These are phyloP conservation scores for Starmerella riodocensis DNA, from an alignment of 805 yeast species.

Conservation along the genomic window DNA sequence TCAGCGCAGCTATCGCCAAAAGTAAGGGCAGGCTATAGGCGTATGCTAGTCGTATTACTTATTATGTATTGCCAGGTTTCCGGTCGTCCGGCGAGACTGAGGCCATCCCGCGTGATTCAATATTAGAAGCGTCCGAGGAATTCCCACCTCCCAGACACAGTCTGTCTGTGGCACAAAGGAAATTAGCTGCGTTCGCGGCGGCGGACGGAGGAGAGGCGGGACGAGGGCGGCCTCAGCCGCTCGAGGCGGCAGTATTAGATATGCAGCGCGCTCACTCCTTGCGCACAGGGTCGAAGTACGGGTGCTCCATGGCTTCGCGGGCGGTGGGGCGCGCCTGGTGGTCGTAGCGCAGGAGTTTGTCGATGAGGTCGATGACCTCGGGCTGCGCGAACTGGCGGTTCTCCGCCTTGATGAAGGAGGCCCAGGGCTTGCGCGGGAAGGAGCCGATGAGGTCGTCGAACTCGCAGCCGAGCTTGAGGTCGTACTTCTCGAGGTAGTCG, in stretches of 20 bases:
- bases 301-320: slow-evolving; percentile 71
- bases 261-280: slow-evolving; percentile 2
- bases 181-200: too few relatives aligned
- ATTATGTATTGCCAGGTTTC: too few relatives aligned
- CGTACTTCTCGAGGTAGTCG: slow-evolving; percentile 54
- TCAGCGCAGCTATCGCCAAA: too few relatives aligned
- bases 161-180: too few relatives aligned
- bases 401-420: slow-evolving; percentile 51
- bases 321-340: slow-evolving; percentile 84
- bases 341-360: slow-evolving; percentile 62
- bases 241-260: not conserved
- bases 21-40: too few relatives aligned
- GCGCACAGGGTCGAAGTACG: slow-evolving; percentile 38
- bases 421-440: slow-evolving; percentile 82
- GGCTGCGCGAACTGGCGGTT: slow-evolving; percentile 56
- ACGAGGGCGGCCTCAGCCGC: too few relatives aligned
- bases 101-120: too few relatives aligned
- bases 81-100: too few relatives aligned
- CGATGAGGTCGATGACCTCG: slow-evolving; percentile 66
- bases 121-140: too few relatives aligned
- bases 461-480: slow-evolving; percentile 56
- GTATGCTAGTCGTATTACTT: too few relatives aligned
- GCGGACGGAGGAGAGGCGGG: too few relatives aligned
- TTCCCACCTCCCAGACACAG: too few relatives aligned
- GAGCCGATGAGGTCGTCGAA: slow-evolving; percentile 59